These are phyloP conservation scores for Fusarium torreyae DNA, from an alignment of 2,329 filamentous ascomycete genomes.

Conservation along the genomic window DNA sequence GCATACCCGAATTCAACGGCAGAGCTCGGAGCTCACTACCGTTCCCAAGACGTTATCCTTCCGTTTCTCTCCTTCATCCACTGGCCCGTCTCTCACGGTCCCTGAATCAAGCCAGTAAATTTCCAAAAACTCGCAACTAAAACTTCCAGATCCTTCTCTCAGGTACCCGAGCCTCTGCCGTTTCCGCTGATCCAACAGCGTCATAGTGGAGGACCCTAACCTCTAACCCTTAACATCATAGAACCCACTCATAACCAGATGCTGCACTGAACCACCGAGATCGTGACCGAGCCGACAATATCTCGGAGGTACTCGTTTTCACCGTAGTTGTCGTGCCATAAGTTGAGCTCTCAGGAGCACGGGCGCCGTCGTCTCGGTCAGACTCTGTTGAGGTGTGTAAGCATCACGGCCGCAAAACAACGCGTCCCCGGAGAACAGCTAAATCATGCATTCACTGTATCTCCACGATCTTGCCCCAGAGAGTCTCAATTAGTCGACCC, in stretches of 20 bases:
- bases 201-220: constrained; percentile 40
- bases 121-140: background rate
- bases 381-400: background rate
- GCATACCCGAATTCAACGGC: constrained; percentile 1
- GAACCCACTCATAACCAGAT: constrained; percentile 20
- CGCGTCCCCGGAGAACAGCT: constrained; percentile 8
- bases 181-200: constrained; percentile 33
- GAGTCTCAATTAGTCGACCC: constrained; percentile 21
- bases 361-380: constrained; percentile 3
- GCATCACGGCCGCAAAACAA: constrained; percentile 1
- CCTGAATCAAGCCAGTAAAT: constrained; percentile 16
- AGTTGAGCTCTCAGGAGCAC: constrained; percentile 1
- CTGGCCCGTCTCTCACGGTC: constrained; percentile 11
- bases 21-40: constrained; percentile 24
- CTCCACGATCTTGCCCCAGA: constrained; percentile 24
- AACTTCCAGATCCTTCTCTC: constrained; percentile 30
- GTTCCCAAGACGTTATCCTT: constrained; percentile 1
- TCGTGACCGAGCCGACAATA: constrained; percentile 38
- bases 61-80: constrained; percentile 34
- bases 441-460: background rate
- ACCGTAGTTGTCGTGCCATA: constrained; percentile 32
- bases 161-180: constrained; percentile 28
- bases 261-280: constrained; percentile 38
- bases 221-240: constrained; percentile 15
- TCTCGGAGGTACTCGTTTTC: constrained; percentile 25